Evolutionary conservation across 331 rosid genomes (phyloP).

Genomic region (Acacia concinna): DNA sequence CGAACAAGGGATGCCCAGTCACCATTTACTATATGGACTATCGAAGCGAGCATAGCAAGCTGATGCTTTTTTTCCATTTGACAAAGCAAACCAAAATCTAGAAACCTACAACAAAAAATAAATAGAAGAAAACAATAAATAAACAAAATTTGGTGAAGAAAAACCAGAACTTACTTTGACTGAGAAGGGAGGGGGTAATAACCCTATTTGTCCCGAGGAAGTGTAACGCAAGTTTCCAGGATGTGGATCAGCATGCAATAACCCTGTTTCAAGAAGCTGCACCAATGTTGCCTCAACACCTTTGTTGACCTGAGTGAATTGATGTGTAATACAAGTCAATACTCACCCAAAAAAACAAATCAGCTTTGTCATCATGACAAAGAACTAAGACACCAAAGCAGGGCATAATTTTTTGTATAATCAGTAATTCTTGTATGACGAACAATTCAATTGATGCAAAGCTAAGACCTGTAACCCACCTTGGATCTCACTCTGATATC

Average conservation of each 20-base stretch:
- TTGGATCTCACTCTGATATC: neutral
- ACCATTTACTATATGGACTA: slow-evolving; percentile 94
- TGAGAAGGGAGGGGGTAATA: slow-evolving; percentile 26
- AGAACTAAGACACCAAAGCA: slow-evolving; percentile 13
- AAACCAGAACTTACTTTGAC: slow-evolving; percentile 25
- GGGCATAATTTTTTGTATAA: slow-evolving; percentile 7
- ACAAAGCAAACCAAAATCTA: slow-evolving; percentile 97
- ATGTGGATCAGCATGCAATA: slow-evolving; percentile 98
- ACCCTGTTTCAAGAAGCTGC: slow-evolving; percentile 96
- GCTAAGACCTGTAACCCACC: too few relatives aligned
- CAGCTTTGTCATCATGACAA: slow-evolving; percentile 20
- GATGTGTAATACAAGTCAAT: slow-evolving; percentile 17
- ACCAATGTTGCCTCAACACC: slow-evolving; percentile 91
- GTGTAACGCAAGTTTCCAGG: slow-evolving; percentile 95
- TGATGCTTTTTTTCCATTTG: slow-evolving; percentile 96
- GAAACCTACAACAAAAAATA: slow-evolving; percentile 57
- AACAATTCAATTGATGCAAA: slow-evolving; percentile 15
- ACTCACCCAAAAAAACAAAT: neutral
- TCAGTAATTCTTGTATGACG: slow-evolving; percentile 9
- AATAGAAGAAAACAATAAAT: neutral
- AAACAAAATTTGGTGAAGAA: slow-evolving; percentile 15
- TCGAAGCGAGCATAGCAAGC: slow-evolving; percentile 93
- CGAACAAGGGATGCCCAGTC: slow-evolving; percentile 91
- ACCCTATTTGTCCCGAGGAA: slow-evolving; percentile 89
- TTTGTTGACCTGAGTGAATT: slow-evolving; percentile 69